Base-by-base conservation (phyloP, 768 basidiomycete genomes). In the Sutorius australiensis region DNA sequence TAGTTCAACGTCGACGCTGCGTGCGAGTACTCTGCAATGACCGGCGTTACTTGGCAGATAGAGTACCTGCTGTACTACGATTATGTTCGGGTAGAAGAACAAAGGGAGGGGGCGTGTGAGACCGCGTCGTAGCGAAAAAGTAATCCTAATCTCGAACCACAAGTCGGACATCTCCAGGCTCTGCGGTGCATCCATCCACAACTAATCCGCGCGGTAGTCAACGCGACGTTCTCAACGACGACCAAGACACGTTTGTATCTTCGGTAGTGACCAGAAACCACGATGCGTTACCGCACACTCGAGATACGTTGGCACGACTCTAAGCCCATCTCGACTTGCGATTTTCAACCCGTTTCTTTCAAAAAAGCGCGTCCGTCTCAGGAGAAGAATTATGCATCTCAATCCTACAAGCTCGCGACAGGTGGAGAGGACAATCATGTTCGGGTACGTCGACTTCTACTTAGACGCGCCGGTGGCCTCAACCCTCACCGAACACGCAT, bases 341-440 rank as follows among this genome's bases (percentile, higher is more conserved):
- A 99, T 77, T 97, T 97, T 66, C 97, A 98, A 67, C 87, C 92
- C 17, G 67, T 85, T 31, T 74, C 88, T 2, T 89, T 79, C 77
- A 90, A 89, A 77, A 88, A 85, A 70, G 85, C 88, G 73, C 83
- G 87, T 72, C 86, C 87, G 3, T 50, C 60, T 16, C 78, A 83
- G 57, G 75, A 76, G 57, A 76, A 72, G 67, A 78, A 73, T 57
- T 89, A 80, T 66, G 78, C 80, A 9, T 74, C 77, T 17, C 87
- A 92, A 73, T 72, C 83, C n/a, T 98, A 97, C 75, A 81, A 89
- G 60, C 76, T 99, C 17, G 97, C 94, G 1, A 98, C 97, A 0
- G 93, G 86, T 12, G 97, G 97, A 42, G 95, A 95, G 66, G 97
- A 99, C 66, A 97, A 94, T 64, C 88, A 95, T 75, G 92, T 99